A percentile compares a stretch with the other conserved stretches of the same genome.
These are phyloP conservation scores for Cyathus striatus DNA, from an alignment of 768 basidiomycete genomes.

Conservation along the genomic window DNA sequence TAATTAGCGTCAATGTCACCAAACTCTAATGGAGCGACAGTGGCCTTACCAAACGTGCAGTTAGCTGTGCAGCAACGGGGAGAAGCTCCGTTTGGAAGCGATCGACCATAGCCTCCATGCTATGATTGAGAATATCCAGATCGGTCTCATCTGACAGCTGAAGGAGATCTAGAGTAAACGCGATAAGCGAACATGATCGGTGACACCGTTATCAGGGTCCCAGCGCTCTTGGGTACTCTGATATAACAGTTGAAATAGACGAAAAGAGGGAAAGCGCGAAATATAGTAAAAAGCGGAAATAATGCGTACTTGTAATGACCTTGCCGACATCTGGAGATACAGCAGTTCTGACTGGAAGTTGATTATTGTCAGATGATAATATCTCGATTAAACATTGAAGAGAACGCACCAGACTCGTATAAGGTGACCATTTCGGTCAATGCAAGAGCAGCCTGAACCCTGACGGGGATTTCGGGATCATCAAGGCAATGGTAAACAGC, in stretches of 20 bases:
- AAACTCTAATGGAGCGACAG: background rate
- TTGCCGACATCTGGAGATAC: slow-evolving; percentile 78
- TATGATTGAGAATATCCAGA: slow-evolving; percentile 74
- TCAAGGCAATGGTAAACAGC: slow-evolving; percentile 66
- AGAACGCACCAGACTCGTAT: slow-evolving; percentile 61
- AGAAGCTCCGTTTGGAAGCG: slow-evolving; percentile 80
- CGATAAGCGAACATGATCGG: slow-evolving; percentile 2
- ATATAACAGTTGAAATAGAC: too few species aligned
- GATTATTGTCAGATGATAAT: too few species aligned
- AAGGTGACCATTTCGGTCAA: slow-evolving; percentile 69
- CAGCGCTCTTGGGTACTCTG: too few species aligned
- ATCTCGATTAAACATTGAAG: too few species aligned
- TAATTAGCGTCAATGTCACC: background rate
- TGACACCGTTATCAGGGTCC: slow-evolving; percentile 1
- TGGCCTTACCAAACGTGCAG: slow-evolving; percentile 62
- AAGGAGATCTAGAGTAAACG: slow-evolving; percentile 54
- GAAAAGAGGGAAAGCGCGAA: too few species aligned
- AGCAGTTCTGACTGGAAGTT: slow-evolving; percentile 56
- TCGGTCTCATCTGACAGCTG: slow-evolving; percentile 91
- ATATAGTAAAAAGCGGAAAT: too few species aligned
- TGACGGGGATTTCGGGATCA: slow-evolving; percentile 77
- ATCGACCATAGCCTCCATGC: slow-evolving; percentile 86
- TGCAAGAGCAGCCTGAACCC: slow-evolving; percentile 77
- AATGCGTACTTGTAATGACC: slow-evolving; percentile 69
- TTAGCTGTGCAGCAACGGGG: slow-evolving; percentile 79